Evolutionary conservation across 805 yeast species (phyloP).

Genomic region (Wickerhamiella nectarea): DNA sequence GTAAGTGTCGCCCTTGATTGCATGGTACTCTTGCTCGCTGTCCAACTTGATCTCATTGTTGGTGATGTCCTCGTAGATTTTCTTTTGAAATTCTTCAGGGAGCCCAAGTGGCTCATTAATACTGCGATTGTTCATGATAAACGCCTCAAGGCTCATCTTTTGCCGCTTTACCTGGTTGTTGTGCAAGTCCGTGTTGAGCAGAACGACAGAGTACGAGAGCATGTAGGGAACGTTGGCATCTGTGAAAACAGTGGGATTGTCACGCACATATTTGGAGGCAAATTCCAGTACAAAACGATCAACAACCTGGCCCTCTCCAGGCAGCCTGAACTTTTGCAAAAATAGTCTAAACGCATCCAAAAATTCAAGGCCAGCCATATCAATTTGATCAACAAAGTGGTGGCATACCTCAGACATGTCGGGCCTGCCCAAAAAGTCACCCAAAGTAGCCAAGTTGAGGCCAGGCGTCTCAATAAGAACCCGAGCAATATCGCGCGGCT

Average conservation of each 20-base stretch:
- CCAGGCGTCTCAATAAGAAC: slow-evolving; percentile 59
- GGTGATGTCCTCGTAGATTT: slow-evolving; percentile 65
- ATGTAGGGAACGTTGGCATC: slow-evolving; percentile 92
- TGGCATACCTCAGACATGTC: slow-evolving; percentile 79
- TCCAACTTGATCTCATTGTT: slow-evolving; percentile 76
- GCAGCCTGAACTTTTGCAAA: slow-evolving; percentile 79
- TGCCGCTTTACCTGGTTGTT: slow-evolving; percentile 63
- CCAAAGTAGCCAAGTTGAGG: slow-evolving; percentile 69
- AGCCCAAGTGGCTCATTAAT: slow-evolving; percentile 83
- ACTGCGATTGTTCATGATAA: slow-evolving; percentile 75
- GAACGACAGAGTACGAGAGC: slow-evolving; percentile 76
- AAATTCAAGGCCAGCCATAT: slow-evolving; percentile 53
- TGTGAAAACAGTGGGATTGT: slow-evolving; percentile 70
- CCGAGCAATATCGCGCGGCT: slow-evolving; percentile 57
- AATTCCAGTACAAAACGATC: slow-evolving; percentile 94
- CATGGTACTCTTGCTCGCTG: slow-evolving; percentile 88
- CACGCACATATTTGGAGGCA: slow-evolving; percentile 81
- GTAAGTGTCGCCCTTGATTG: slow-evolving; percentile 48
- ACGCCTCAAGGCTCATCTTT: slow-evolving; percentile 83
- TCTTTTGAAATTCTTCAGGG: slow-evolving; percentile 55
- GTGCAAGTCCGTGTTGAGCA: slow-evolving; percentile 91
- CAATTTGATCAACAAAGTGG: slow-evolving; percentile 79
- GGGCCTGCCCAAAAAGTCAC: slow-evolving; percentile 88
- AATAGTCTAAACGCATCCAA: slow-evolving; percentile 77
- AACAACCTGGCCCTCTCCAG: slow-evolving; percentile 97